Evolutionary conservation across 805 yeast genomes (phyloP).

Genomic region (Blastobotrys peoriensis): DNA sequence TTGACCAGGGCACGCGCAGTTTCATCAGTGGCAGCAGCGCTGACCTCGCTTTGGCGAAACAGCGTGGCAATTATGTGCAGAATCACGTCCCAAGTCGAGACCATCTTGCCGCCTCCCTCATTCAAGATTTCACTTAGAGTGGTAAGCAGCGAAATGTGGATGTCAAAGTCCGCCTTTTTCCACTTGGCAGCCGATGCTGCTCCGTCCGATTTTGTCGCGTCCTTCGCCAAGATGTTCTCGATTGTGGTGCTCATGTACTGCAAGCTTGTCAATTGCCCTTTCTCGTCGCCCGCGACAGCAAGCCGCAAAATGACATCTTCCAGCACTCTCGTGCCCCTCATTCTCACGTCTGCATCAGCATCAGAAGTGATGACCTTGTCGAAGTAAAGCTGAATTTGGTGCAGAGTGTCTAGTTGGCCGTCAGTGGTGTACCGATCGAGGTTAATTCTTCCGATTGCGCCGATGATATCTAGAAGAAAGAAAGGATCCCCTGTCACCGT

Average conservation of each 20-base stretch:
- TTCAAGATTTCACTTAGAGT: conserved; percentile 71
- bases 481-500: conserved; percentile 14
- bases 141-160: conserved; percentile 54
- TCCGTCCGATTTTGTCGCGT: conserved; percentile 13
- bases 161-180: conserved; percentile 55
- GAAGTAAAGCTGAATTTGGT: conserved; percentile 40
- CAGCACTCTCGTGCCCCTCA: conserved; percentile 45
- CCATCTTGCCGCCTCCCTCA: conserved; percentile 59
- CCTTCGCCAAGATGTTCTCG: conserved; percentile 13
- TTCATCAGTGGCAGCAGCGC: conserved; percentile 33
- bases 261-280: conserved; percentile 35
- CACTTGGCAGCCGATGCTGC: no score
- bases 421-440: conserved; percentile 38
- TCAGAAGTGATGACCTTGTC: conserved; percentile 40
- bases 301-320: conserved; percentile 39
- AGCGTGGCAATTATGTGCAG: conserved; percentile 44
- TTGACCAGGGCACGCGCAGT: conserved; percentile 45
- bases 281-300: conserved; percentile 17
- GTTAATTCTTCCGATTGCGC: conserved; percentile 47
- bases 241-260: conserved; percentile 42
- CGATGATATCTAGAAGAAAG: conserved; percentile 49
- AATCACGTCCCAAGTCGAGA: conserved; percentile 67
- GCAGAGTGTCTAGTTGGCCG: conserved; percentile 43
- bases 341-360: conserved; percentile 40
- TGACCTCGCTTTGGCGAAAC: conserved; percentile 26